Evolutionary conservation across 2,329 filamentous ascomycete genomes (phyloP).

Genomic region (Penicillium sumatraense): DNA sequence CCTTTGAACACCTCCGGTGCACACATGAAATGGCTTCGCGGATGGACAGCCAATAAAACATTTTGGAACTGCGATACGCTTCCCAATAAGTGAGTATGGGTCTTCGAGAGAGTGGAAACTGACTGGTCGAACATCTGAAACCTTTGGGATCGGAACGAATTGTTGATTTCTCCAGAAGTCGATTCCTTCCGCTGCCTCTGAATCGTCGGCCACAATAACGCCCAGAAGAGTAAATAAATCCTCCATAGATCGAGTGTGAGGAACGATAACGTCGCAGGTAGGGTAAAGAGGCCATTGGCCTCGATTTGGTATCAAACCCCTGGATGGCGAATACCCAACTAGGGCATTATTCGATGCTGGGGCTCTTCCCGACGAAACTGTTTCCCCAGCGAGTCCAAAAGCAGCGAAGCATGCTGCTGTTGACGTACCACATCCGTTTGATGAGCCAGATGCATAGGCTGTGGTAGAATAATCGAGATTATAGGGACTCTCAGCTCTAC

Average conservation of each 20-base stretch:
- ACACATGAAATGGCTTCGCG: slow-evolving; percentile 5
- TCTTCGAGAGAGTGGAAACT: not conserved
- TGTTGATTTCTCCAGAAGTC: slow-evolving; percentile 22
- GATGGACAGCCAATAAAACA: slow-evolving; percentile 20
- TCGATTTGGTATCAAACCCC: slow-evolving; percentile 54
- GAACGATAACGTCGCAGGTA: slow-evolving; percentile 57
- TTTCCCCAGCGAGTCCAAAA: slow-evolving; percentile 58
- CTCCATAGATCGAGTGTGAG: slow-evolving; percentile 51
- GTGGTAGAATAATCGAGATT: slow-evolving; percentile 57
- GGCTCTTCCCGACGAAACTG: slow-evolving; percentile 57
- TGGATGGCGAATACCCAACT: slow-evolving; percentile 58
- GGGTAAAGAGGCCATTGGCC: slow-evolving; percentile 59
- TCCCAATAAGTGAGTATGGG: slow-evolving; percentile 1
- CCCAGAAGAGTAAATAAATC: slow-evolving; percentile 50
- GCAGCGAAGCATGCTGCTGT: slow-evolving; percentile 55
- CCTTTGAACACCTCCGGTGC: slow-evolving; percentile 11
- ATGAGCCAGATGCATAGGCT: slow-evolving; percentile 61
- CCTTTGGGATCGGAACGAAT: slow-evolving; percentile 4
- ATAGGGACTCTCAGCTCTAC: slow-evolving; percentile 61
- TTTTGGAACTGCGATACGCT: slow-evolving; percentile 16
- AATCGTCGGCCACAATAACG: slow-evolving; percentile 18
- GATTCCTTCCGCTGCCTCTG: not conserved
- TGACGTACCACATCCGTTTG: slow-evolving; percentile 58
- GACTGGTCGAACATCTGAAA: not conserved
- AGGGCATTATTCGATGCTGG: slow-evolving; percentile 60